Evolutionary conservation across 192 early-diverging fungal genomes (phyloP).

Genomic region (Backusella westeae): DNA sequence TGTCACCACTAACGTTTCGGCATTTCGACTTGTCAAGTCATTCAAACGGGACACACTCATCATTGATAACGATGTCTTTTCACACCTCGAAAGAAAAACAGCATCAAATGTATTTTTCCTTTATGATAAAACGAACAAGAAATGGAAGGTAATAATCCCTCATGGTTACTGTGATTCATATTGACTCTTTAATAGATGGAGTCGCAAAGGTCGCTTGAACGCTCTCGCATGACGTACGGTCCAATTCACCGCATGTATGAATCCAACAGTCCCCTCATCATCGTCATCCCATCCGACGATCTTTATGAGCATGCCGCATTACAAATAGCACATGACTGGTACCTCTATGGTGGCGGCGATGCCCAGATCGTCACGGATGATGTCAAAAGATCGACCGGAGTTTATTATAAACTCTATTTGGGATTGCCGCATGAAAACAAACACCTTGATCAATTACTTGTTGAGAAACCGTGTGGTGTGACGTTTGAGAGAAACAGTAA

Average conservation of each 20-base stretch:
- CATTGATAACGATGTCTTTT: constrained; percentile 1
- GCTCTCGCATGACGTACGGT: constrained; percentile 39
- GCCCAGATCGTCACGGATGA: constrained; percentile 55
- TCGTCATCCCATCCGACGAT: constrained; percentile 41
- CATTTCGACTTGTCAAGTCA: neutral
- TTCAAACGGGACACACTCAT: neutral
- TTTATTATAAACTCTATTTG: neutral
- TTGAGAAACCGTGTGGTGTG: neutral
- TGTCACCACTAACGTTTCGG: neutral
- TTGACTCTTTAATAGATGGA: no score
- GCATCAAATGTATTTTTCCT: neutral
- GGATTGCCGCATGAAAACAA: constrained; percentile 10
- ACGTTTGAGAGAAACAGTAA: neutral
- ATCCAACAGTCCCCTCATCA: constrained; percentile 44
- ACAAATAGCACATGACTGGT: constrained; percentile 63
- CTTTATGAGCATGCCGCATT: constrained; percentile 43
- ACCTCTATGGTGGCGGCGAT: constrained; percentile 60
- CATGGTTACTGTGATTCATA: no score
- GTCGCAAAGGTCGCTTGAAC: no score
- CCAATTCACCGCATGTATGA: constrained; percentile 49
- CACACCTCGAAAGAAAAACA: neutral
- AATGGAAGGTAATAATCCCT: neutral
- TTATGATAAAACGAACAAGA: neutral
- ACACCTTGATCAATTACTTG: constrained; percentile 4
- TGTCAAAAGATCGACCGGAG: constrained; percentile 35